Evolutionary conservation across 2,329 filamentous ascomycete species (phyloP).

Genomic region (Clarireedia homoeocarpa): DNA sequence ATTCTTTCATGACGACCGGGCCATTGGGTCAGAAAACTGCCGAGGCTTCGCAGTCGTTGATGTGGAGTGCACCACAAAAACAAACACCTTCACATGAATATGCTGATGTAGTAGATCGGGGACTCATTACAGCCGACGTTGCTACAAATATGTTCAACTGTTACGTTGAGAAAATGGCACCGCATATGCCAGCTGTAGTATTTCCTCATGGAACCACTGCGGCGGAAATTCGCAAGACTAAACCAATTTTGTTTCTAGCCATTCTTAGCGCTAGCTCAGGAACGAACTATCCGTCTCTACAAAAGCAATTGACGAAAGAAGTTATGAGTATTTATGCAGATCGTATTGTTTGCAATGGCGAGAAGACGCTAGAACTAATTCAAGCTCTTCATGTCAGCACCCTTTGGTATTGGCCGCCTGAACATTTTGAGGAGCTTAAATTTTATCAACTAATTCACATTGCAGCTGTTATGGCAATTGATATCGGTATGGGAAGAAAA

Average conservation of each 20-base stretch:
- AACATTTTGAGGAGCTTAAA: conserved; percentile 39
- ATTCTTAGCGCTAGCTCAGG: conserved; percentile 56
- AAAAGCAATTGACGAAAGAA: conserved; percentile 38
- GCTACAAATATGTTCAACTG: conserved; percentile 48
- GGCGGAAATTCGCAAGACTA: conserved; percentile 47
- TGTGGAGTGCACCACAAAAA: conserved; percentile 1
- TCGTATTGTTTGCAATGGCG: conserved; percentile 39
- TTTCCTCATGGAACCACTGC: conserved; percentile 47
- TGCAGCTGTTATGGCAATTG: conserved; percentile 41
- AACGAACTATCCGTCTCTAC: conserved; percentile 39
- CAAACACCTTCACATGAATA: conserved; percentile 25
- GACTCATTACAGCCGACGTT: conserved; percentile 47
- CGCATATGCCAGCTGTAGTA: conserved; percentile 55
- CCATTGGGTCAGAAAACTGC: background rate
- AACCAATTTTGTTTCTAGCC: conserved; percentile 62
- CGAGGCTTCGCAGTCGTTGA: background rate
- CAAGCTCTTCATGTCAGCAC: conserved; percentile 41
- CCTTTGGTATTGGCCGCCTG: conserved; percentile 42
- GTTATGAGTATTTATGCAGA: conserved; percentile 41
- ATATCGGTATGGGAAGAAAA: conserved; percentile 30
- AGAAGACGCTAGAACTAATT: conserved; percentile 44
- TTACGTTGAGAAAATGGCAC: conserved; percentile 52
- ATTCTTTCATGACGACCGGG: conserved; percentile 5
- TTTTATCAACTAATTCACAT: conserved; percentile 45
- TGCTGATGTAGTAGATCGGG: conserved; percentile 45